Conservation (phyloP, 106 monocot species). For the Acanthochlamys bracteata region DNA sequence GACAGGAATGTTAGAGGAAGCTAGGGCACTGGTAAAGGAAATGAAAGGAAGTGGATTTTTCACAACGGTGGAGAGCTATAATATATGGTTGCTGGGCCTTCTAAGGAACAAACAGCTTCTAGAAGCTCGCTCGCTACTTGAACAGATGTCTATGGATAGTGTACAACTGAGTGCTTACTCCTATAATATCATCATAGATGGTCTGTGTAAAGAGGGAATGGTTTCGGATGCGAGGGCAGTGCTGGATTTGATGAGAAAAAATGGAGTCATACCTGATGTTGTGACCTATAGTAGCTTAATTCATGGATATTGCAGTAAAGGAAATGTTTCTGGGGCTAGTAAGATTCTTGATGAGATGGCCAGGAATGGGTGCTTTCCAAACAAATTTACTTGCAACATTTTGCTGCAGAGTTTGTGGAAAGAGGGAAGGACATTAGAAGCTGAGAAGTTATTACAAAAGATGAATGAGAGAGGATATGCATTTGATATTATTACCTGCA, state of each 20-base stretch:
- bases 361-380: slow-evolving; percentile 50
- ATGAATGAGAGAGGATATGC: slow-evolving; percentile 81
- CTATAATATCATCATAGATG: slow-evolving; percentile 77
- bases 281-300: slow-evolving; percentile 76
- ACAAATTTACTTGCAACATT: slow-evolving; percentile 74
- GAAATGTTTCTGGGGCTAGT: slow-evolving; percentile 48
- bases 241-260: slow-evolving; percentile 52
- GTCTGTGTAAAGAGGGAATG: slow-evolving; percentile 76
- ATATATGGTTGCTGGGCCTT: slow-evolving; percentile 76
- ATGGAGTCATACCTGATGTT: slow-evolving; percentile 48
- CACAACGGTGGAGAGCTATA: slow-evolving; percentile 46
- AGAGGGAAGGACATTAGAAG: slow-evolving; percentile 72
- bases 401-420: slow-evolving; percentile 80
- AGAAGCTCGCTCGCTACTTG: slow-evolving; percentile 47
- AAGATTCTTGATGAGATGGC: slow-evolving; percentile 71
- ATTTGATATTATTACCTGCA: slow-evolving; percentile 75
- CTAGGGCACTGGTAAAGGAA: slow-evolving; percentile 33
- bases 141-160: slow-evolving; percentile 52
- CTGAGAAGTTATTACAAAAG: slow-evolving; percentile 53
- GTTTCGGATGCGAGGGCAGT: slow-evolving; percentile 48
- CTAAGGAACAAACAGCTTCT: slow-evolving; percentile 45
- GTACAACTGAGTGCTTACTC: slow-evolving; percentile 49
- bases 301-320: slow-evolving; percentile 64
- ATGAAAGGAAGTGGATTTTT: slow-evolving; percentile 66
- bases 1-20: slow-evolving; percentile 54